Evolutionary conservation across 495 filamentous ascomycete genomes (phyloP), one percentile per base, ranked within the genome.

Genomic region (Cercophora samala): DNA sequence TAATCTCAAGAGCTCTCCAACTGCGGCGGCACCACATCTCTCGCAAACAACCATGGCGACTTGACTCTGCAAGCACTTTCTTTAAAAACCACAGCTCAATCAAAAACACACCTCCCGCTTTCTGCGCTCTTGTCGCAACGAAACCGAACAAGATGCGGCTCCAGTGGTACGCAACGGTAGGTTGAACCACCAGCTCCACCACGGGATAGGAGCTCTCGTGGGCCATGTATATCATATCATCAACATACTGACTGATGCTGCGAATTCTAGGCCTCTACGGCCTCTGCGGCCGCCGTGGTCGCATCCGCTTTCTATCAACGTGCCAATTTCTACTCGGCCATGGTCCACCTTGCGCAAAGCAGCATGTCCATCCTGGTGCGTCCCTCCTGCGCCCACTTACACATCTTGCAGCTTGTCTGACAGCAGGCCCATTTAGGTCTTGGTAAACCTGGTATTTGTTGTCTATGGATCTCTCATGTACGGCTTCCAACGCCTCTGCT

Each of bases 291-390:
- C 62, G 63, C 65, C 62, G 71, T 73, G 17, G 66, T 98, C 65
- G 78, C 96, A 60, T 93, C 92, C 72, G 96, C 95, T 56, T 92
- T 97, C 78, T 91, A 95, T 74, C 90, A 98, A 78, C 87, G 95
- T 69, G 86, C 95, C 63, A 99, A 99, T 75, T 98, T 98, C 86
- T 99, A 99, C 78, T 91, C 94, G 18, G 93, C 94, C 62, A 93
- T 91, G 76, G 96, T 99, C 32, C 97, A 98, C 78, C 86, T 99
- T 18, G 90, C 93, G 59, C 94, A 98, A 76, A 97, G 91, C 77
- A 98, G 91, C 80, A 88, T 94, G 66, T 97, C 93, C 72, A 82
- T 97, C 58, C 93, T 98, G 89, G 93, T 95, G 65, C 70, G 85
- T 69, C 63, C 63, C 58, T 25, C 65, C 17, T 24, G 32, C 56